phyloP scores from a whole-genome alignment of 768 basidiomycete genomes.

The Crepidotus variabilis region DNA sequence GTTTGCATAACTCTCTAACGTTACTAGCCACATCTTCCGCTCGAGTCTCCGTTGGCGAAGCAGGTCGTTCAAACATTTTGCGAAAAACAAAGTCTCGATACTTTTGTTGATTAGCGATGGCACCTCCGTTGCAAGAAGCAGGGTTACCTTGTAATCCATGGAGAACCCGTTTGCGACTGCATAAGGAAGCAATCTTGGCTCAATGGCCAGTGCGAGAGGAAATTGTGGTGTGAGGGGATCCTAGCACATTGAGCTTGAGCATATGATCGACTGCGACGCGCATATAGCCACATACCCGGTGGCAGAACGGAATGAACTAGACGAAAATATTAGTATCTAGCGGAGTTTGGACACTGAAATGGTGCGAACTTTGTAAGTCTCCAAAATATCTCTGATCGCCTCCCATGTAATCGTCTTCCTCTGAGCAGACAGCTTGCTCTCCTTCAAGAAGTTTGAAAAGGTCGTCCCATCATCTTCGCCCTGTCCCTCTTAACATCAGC shows the following conservation, averaged over 20 bases:
- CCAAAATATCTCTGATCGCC: slow-evolving; percentile 58
- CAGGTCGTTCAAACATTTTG: slow-evolving; percentile 73
- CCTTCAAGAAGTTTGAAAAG: slow-evolving; percentile 63
- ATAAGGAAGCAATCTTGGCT: slow-evolving; percentile 68
- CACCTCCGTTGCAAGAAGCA: slow-evolving; percentile 1
- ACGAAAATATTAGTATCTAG: slow-evolving; percentile 13
- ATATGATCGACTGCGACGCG: slow-evolving; percentile 7
- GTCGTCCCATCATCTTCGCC: slow-evolving; percentile 72
- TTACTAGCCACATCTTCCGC: slow-evolving; percentile 65
- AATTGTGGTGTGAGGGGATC: slow-evolving; percentile 78
- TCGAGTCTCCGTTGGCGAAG: slow-evolving; percentile 44
- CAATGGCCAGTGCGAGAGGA: slow-evolving; percentile 72
- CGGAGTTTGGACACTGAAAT: slow-evolving; percentile 8
- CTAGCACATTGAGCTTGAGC: slow-evolving; percentile 28
- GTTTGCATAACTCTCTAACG: slow-evolving; percentile 65
- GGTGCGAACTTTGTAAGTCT: slow-evolving; percentile 60
- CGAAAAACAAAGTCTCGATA: slow-evolving; percentile 86
- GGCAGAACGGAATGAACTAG: slow-evolving; percentile 77
- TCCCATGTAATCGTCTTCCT: slow-evolving; percentile 61
- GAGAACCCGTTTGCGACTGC: slow-evolving; percentile 72
- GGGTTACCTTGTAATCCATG: slow-evolving; percentile 70
- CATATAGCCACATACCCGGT: slow-evolving; percentile 43
- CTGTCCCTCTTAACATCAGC: slow-evolving; percentile 24
- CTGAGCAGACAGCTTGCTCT: slow-evolving; percentile 61
- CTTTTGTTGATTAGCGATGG: slow-evolving; percentile 27